These are phyloP conservation scores for Cudoniella acicularis DNA, from an alignment of 495 filamentous ascomycete species.

Conservation along the genomic window DNA sequence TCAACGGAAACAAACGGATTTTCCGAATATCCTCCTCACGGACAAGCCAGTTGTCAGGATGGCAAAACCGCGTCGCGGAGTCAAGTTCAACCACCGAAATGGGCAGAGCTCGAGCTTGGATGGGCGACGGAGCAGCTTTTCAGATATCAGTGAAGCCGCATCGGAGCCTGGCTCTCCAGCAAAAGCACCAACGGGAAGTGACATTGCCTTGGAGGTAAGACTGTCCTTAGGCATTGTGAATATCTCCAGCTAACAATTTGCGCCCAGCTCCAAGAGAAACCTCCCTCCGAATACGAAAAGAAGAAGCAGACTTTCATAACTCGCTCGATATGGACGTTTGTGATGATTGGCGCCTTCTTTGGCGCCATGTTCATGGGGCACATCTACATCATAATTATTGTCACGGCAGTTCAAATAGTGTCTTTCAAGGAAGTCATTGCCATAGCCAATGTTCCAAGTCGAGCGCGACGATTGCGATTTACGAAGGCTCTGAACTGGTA, in stretches of 20 bases:
- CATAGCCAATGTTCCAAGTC: slow-evolving; percentile 90
- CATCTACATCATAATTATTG: slow-evolving; percentile 90
- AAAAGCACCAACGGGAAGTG: slow-evolving; percentile 15
- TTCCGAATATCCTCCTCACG: background rate
- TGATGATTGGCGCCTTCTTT: slow-evolving; percentile 97
- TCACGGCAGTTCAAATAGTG: slow-evolving; percentile 90
- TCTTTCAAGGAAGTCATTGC: slow-evolving; percentile 99
- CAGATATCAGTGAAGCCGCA: slow-evolving; percentile 74
- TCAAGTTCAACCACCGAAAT: slow-evolving; percentile 74
- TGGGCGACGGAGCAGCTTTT: slow-evolving; percentile 65
- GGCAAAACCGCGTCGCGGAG: slow-evolving; percentile 74
- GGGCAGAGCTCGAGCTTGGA: slow-evolving; percentile 39
- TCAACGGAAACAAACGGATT: slow-evolving; percentile 15
- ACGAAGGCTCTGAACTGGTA: slow-evolving; percentile 99
- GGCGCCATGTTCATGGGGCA: slow-evolving; percentile 87
- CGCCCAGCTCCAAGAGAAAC: slow-evolving; percentile 39
- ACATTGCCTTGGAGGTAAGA: slow-evolving; percentile 25
- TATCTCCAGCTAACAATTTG: background rate
- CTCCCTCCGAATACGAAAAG: slow-evolving; percentile 84
- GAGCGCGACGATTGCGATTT: slow-evolving; percentile 84
- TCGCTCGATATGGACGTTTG: slow-evolving; percentile 94
- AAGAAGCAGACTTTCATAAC: slow-evolving; percentile 98
- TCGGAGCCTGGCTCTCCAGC: slow-evolving; percentile 42
- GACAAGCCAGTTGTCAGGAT: slow-evolving; percentile 37
- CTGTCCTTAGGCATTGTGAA: background rate